Evolutionary conservation across 2,329 filamentous ascomycete species (phyloP).

Genomic region (Cladobotryum mycophilum): DNA sequence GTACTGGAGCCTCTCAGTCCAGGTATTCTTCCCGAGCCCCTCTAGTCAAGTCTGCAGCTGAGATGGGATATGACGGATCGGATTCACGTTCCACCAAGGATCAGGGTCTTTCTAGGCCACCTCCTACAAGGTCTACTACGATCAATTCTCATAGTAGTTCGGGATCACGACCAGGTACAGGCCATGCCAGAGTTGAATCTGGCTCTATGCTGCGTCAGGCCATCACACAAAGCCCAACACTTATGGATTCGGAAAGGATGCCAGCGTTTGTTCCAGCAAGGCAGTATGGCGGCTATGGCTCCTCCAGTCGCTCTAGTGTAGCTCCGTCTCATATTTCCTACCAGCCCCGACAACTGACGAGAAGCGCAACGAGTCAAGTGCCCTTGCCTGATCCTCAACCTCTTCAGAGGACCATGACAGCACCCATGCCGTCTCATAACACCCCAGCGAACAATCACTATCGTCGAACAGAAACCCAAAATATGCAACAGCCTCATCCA

Average conservation of each 20-base stretch:
- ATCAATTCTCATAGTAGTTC: slow-evolving; percentile 28
- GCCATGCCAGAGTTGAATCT: no score
- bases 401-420: slow-evolving; percentile 42
- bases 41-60: slow-evolving; percentile 52
- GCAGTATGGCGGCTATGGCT: background rate
- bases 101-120: slow-evolving; percentile 8
- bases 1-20: slow-evolving; percentile 51
- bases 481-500: slow-evolving; percentile 11
- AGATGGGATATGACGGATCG: slow-evolving; percentile 49
- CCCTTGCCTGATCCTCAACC: slow-evolving; percentile 21
- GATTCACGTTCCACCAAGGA: slow-evolving; percentile 31
- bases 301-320: slow-evolving; percentile 2
- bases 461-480: slow-evolving; percentile 22
- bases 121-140: slow-evolving; percentile 30
- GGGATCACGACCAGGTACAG: no score
- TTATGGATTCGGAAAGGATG: slow-evolving; percentile 21
- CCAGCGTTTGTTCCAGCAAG: slow-evolving; percentile 24
- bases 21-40: slow-evolving; percentile 61
- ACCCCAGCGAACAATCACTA: slow-evolving; percentile 18
- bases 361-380: slow-evolving; percentile 36
- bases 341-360: slow-evolving; percentile 17
- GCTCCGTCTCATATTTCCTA: slow-evolving; percentile 19
- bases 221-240: slow-evolving; percentile 25
- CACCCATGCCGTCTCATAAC: slow-evolving; percentile 30
- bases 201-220: no score